phyloP scores from a whole-genome alignment of 2,329 filamentous ascomycete species.

The Aureobasidium zeae region DNA sequence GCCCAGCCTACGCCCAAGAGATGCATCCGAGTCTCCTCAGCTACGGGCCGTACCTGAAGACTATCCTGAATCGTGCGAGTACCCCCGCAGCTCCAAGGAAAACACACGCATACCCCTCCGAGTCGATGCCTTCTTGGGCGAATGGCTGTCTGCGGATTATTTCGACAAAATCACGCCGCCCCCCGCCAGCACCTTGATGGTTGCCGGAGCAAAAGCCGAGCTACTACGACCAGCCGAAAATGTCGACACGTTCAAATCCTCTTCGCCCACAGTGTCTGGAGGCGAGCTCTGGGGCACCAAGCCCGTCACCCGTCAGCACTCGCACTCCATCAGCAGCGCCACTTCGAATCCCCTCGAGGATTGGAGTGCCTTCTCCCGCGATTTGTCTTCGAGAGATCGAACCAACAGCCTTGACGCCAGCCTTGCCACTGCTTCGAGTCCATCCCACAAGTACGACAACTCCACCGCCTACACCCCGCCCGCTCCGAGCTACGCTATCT shows the following conservation, averaged over 20 bases:
- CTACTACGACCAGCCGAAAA: slow-evolving; percentile 66
- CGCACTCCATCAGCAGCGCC: slow-evolving; percentile 16
- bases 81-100: slow-evolving; percentile 22
- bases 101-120: slow-evolving; percentile 54
- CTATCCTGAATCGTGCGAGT: slow-evolving; percentile 18
- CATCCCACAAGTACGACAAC: slow-evolving; percentile 22
- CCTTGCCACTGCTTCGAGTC: neutral
- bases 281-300: slow-evolving; percentile 40
- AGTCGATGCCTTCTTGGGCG: slow-evolving; percentile 84
- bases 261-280: slow-evolving; percentile 28
- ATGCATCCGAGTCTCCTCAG: slow-evolving; percentile 21
- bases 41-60: slow-evolving; percentile 31
- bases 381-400: slow-evolving; percentile 31
- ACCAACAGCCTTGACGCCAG: slow-evolving; percentile 33
- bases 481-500: slow-evolving; percentile 73
- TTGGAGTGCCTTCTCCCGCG: slow-evolving; percentile 32
- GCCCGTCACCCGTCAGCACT: slow-evolving; percentile 10
- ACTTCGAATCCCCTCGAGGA: slow-evolving; percentile 21
- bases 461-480: slow-evolving; percentile 58
- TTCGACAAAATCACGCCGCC: slow-evolving; percentile 88
- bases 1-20: slow-evolving; percentile 24
- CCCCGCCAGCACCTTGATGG: slow-evolving; percentile 76
- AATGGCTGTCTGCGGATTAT: slow-evolving; percentile 91
- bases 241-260: slow-evolving; percentile 38
- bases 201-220: slow-evolving; percentile 80